These are phyloP conservation scores for Nitzschia sp. DNA, from an alignment of 108 stramenopile species.

Conservation along the genomic window DNA sequence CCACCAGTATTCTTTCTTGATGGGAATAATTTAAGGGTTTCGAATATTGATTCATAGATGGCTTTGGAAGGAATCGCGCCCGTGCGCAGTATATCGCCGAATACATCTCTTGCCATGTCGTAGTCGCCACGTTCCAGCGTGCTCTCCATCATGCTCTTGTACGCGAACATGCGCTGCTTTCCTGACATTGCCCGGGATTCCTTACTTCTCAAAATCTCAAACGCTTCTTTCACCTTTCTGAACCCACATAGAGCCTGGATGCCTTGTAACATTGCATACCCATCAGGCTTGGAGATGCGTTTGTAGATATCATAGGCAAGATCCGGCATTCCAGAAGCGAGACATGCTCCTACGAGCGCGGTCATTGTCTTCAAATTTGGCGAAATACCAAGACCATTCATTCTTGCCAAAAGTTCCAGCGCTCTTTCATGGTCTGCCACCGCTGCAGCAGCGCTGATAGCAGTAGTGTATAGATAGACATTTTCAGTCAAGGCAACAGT, in stretches of 20 bases:
- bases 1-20: not conserved
- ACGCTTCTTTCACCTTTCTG: slow-evolving; percentile 46
- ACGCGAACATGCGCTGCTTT: slow-evolving; percentile 65
- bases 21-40: slow-evolving; percentile 43
- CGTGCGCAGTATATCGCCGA: slow-evolving; percentile 45
- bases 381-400: slow-evolving; percentile 76
- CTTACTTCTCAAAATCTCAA: slow-evolving; percentile 31
- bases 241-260: slow-evolving; percentile 55
- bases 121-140: slow-evolving; percentile 51
- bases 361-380: slow-evolving; percentile 88
- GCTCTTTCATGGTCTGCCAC: slow-evolving; percentile 77
- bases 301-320: slow-evolving; percentile 67
- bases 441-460: slow-evolving; percentile 79
- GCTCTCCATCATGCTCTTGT: slow-evolving; percentile 47
- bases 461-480: slow-evolving; percentile 86
- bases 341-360: slow-evolving; percentile 78
- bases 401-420: slow-evolving; percentile 71
- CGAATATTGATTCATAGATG: slow-evolving; percentile 49
- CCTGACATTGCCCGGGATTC: slow-evolving; percentile 40
- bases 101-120: slow-evolving; percentile 41
- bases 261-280: slow-evolving; percentile 68
- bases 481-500: slow-evolving; percentile 77
- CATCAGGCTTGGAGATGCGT: slow-evolving; percentile 72
- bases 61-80: slow-evolving; percentile 77
- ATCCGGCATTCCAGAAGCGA: slow-evolving; percentile 54